Conservation (phyloP, 2,329 filamentous ascomycete species). For the Fusarium chuoi region DNA sequence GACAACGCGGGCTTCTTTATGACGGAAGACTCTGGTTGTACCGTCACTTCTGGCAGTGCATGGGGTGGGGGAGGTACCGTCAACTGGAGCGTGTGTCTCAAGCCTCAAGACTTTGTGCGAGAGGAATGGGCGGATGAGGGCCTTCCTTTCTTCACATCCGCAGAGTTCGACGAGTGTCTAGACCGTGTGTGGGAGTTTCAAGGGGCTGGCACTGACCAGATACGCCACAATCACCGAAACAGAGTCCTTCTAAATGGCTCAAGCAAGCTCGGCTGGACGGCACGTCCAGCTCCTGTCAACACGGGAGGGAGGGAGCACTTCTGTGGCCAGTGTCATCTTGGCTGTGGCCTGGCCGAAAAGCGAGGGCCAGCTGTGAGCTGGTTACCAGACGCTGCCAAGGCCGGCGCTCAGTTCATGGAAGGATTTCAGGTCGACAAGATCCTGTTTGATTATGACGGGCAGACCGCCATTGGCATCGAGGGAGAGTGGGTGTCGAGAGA, state of each 20-base stretch:
- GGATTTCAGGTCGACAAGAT: conserved; percentile 79
- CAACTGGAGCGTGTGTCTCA: conserved; percentile 79
- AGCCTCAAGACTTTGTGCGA: conserved; percentile 79
- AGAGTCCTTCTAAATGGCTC: conserved; percentile 78
- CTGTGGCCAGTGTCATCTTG: conserved; percentile 73
- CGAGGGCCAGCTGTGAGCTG: conserved; percentile 81
- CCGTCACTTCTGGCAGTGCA: conserved; percentile 73
- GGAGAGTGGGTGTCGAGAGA: conserved; percentile 82
- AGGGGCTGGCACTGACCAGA: conserved; percentile 73
- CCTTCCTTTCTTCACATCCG: conserved; percentile 77
- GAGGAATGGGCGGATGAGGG: conserved; percentile 80
- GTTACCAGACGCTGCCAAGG: conserved; percentile 80
- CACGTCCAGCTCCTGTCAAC: conserved; percentile 80
- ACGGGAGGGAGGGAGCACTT: conserved; percentile 78
- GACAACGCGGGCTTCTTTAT: conserved; percentile 71
- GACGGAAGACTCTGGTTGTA: conserved; percentile 67
- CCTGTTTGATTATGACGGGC: conserved; percentile 69
- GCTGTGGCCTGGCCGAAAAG: conserved; percentile 76
- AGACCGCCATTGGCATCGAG: conserved; percentile 74
- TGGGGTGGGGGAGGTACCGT: conserved; percentile 90
- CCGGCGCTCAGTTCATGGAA: conserved; percentile 85
- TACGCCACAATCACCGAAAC: conserved; percentile 80
- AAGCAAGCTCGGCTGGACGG: conserved; percentile 76
- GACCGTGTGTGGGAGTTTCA: conserved; percentile 83
- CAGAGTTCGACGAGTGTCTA: conserved; percentile 79